Conservation (phyloP, 352 stramenopile species). For the Peronospora destructor region DNA sequence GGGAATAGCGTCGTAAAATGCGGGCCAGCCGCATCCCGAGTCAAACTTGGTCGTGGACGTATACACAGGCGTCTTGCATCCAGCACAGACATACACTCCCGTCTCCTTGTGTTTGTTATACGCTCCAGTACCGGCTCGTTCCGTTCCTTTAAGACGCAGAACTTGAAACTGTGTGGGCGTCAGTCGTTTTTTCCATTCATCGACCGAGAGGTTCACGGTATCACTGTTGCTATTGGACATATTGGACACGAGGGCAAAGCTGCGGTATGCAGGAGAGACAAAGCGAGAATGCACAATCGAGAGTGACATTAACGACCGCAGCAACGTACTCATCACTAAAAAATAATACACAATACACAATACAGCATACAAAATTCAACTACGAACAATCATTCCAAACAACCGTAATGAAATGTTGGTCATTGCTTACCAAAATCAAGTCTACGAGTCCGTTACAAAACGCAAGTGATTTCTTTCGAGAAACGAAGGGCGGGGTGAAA, state of each 20-base stretch:
- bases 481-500: no score
- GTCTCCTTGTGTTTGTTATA: conserved; percentile 86
- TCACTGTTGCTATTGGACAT: conserved; percentile 40
- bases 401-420: conserved; percentile 7
- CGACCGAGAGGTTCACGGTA: conserved; percentile 44
- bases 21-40: conserved; percentile 86
- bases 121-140: conserved; percentile 80
- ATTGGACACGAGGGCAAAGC: conserved; percentile 17
- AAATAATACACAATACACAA: no score
- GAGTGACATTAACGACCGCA: conserved; percentile 22
- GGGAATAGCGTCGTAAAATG: conserved; percentile 87
- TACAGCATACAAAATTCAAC: no score
- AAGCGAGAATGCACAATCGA: conserved; percentile 7
- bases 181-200: conserved; percentile 80
- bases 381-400: neutral
- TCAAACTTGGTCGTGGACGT: conserved; percentile 87
- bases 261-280: neutral
- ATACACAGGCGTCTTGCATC: conserved; percentile 84
- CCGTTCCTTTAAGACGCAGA: conserved; percentile 87
- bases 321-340: conserved; percentile 22
- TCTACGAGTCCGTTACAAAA: no score
- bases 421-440: neutral
- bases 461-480: no score
- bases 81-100: conserved; percentile 83
- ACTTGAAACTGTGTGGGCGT: conserved; percentile 78